Percentiles rank a stretch among this genome's conserved stretches.
Conservation (phyloP, 768 basidiomycete species). For the Leucosporidium yakuticum region DNA sequence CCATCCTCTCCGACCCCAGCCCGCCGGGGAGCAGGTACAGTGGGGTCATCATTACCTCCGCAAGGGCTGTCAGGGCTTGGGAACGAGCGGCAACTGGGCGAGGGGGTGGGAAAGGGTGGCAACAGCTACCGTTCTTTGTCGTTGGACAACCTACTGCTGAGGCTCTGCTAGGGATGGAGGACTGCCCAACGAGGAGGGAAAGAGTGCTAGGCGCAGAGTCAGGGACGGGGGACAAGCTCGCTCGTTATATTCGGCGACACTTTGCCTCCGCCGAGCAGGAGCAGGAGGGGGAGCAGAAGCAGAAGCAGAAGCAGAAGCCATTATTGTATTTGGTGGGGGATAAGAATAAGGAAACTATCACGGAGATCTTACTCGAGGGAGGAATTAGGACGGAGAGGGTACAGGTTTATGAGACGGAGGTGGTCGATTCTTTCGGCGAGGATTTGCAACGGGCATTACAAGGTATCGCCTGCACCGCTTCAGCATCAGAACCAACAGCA, state of each 20-base stretch:
- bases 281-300: too few relatives aligned
- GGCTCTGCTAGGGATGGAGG: not conserved
- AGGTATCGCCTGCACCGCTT: too few relatives aligned
- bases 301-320: not conserved
- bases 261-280: not conserved
- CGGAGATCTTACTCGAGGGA: not conserved
- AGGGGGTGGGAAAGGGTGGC: not conserved
- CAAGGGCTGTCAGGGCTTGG: not conserved
- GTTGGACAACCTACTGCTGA: not conserved
- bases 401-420: constrained; percentile 4
- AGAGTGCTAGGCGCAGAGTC: not conserved
- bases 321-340: not conserved
- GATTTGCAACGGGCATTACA: too few relatives aligned
- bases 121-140: not conserved
- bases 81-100: not conserved
- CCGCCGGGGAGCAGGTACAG: not conserved
- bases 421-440: too few relatives aligned
- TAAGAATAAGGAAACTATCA: constrained; percentile 1
- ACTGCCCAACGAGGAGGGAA: not conserved
- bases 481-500: too few relatives aligned
- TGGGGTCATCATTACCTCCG: not conserved
- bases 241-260: not conserved
- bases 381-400: not conserved
- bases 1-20: not conserved
- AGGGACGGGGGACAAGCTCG: not conserved